Base-by-base conservation (phyloP, 2,329 filamentous ascomycete species). In the Phaeomoniella chlamydospora region DNA sequence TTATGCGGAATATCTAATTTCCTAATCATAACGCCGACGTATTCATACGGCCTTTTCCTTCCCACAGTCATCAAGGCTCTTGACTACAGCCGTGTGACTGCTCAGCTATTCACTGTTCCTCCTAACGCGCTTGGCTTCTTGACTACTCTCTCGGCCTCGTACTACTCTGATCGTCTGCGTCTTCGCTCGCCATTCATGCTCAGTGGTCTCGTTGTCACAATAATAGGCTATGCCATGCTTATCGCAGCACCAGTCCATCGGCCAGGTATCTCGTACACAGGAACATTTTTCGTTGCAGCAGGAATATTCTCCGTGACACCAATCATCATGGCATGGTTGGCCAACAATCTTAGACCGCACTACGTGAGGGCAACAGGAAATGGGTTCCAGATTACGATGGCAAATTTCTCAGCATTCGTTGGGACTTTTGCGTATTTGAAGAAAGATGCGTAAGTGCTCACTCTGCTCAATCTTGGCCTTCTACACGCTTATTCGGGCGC, bases 341-440 rank as follows among this genome's bases (percentile, higher is more conserved):
- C 72, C 2, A 80, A 80, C 48, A 80, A 80, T 49, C 74, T 69
- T 0, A 74, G 74, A 0, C 74, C 72, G 0, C 76, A 81, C 48
- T 81, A 80, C 49, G 82, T 81, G 51, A 60, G 77, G 11, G 77
- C 77, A 0, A 80, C 77, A 0, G 77, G 76, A 0, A 71, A 69
- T 1, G 77, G 70, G 0, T 46, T 80, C 44, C 76, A 81, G 51
- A 59, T 81, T 16, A 69, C 70, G 1, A 71, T 80, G 43, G 77
- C 76, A 0, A 81, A 82, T 43, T 70, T 66, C 5, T 76, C 76
- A 32, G 77, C 77, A 0, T 78, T 80, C 44, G 74, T 80, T 2
- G 70, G 75, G 0, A 72, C 67, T 11, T 40, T 45, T 36, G 45
- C 41, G 4, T 43, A 37, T 10, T 4, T 33, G n/a, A n/a, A n/a